Percentiles rank a stretch among this genome's conserved stretches.
phyloP scores from a whole-genome alignment of 768 basidiomycete species.

The Pholiota molesta region DNA sequence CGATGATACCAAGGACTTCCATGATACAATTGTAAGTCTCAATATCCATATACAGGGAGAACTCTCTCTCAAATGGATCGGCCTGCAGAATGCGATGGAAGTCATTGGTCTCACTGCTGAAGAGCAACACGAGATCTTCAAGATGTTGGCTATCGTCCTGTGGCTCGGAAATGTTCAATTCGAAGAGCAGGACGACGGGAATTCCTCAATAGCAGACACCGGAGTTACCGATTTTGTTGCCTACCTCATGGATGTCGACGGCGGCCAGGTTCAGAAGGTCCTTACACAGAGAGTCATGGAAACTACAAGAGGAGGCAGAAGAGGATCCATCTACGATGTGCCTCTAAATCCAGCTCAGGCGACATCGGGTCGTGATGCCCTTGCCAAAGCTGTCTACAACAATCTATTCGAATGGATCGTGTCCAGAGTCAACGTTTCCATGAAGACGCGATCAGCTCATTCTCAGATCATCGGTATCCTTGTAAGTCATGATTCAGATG shows the following conservation, averaged over 20 bases:
- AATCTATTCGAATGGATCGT: constrained; percentile 99
- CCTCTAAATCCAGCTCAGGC: constrained; percentile 95
- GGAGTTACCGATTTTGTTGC: constrained; percentile 94
- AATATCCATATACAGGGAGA: not conserved
- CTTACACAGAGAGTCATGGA: constrained; percentile 87
- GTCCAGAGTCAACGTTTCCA: constrained; percentile 91
- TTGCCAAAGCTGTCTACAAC: constrained; percentile 96
- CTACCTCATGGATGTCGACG: constrained; percentile 90
- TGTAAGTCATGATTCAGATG: constrained; percentile 40
- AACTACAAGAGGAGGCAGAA: constrained; percentile 87
- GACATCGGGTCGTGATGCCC: constrained; percentile 82
- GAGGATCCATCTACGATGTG: constrained; percentile 97
- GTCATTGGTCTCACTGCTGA: constrained; percentile 82
- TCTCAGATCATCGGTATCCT: constrained; percentile 92
- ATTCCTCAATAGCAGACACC: constrained; percentile 77
- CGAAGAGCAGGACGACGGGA: constrained; percentile 85
- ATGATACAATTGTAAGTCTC: constrained; percentile 78
- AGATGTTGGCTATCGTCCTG: constrained; percentile 87
- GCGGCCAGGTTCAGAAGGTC: constrained; percentile 80
- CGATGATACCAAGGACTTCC: constrained; percentile 85
- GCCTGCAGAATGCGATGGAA: constrained; percentile 83
- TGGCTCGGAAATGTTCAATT: constrained; percentile 98
- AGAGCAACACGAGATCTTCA: constrained; percentile 92
- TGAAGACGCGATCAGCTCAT: constrained; percentile 80
- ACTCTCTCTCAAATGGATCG: constrained; percentile 5